Conservation (phyloP, 192 early-diverging fungal species). For the Coemansia sp. region DNA sequence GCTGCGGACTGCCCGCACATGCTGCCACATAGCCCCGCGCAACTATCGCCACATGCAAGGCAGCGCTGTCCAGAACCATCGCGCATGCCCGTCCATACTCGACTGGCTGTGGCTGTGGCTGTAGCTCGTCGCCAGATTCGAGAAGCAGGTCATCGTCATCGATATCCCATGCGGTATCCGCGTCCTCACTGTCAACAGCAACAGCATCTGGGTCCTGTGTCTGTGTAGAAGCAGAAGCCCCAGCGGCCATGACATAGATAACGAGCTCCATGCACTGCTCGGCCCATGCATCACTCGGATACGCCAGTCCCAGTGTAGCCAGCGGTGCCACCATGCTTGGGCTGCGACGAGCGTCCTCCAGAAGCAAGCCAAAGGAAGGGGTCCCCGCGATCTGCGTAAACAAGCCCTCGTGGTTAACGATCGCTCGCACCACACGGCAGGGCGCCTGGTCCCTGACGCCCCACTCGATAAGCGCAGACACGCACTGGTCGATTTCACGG, state of each 20-base stretch:
- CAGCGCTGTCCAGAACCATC: slow-evolving; percentile 13
- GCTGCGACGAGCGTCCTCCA: slow-evolving; percentile 1
- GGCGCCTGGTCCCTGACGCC: slow-evolving; percentile 9
- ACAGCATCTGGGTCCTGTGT: not conserved
- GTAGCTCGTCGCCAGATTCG: slow-evolving; percentile 10
- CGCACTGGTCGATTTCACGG: slow-evolving; percentile 2
- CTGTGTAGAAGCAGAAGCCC: not conserved
- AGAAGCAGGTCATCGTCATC: slow-evolving; percentile 20
- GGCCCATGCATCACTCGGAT: slow-evolving; percentile 26
- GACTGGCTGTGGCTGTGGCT: not conserved
- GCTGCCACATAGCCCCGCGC: slow-evolving; percentile 24
- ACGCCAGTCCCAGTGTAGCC: slow-evolving; percentile 24
- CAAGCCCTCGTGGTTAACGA: not conserved
- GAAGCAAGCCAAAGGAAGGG: slow-evolving; percentile 10
- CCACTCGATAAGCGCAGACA: slow-evolving; percentile 20
- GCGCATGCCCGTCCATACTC: slow-evolving; percentile 12
- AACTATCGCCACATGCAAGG: slow-evolving; percentile 24
- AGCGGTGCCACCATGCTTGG: slow-evolving; percentile 19
- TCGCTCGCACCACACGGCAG: slow-evolving; percentile 6
- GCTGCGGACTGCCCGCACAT: slow-evolving; percentile 12
- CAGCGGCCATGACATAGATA: slow-evolving; percentile 9
- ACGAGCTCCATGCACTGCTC: slow-evolving; percentile 34
- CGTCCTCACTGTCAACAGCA: not conserved
- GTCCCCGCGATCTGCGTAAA: slow-evolving; percentile 3
- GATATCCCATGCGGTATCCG: slow-evolving; percentile 30